phyloP scores from a whole-genome alignment of 106 monocot species.

The Dendrobium chrysotoxum region DNA sequence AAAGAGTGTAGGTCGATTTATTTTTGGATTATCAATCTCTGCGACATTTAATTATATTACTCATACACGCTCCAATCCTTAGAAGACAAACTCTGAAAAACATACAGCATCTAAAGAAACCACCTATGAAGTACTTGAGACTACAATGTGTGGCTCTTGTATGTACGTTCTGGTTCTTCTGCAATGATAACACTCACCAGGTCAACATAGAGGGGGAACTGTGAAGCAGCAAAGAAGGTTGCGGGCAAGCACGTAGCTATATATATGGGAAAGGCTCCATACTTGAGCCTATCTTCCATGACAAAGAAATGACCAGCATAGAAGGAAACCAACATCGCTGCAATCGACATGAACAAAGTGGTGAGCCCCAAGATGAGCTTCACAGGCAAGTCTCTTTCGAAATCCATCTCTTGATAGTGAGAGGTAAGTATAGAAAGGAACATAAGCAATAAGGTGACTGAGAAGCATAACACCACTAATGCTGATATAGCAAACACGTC shows the following conservation, averaged over 20 bases:
- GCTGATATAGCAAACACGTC: conserved; percentile 12
- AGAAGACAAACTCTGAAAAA: neutral
- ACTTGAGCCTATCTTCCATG: conserved; percentile 12
- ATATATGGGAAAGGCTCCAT: conserved; percentile 13
- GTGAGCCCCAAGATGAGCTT: conserved; percentile 10
- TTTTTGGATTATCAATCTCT: neutral
- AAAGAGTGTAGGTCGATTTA: neutral
- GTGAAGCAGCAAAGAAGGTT: conserved; percentile 5
- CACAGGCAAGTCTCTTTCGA: conserved; percentile 2
- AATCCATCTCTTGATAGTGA: conserved; percentile 12
- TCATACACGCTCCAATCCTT: too few relatives aligned
- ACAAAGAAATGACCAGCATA: conserved; percentile 16
- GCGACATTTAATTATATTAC: too few relatives aligned
- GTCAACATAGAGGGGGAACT: conserved; percentile 12
- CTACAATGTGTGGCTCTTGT: neutral
- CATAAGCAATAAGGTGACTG: conserved; percentile 17
- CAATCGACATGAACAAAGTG: conserved; percentile 12
- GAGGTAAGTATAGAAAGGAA: conserved; percentile 27
- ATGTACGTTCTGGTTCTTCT: conserved; percentile 6
- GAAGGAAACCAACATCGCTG: conserved; percentile 12
- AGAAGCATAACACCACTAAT: conserved; percentile 20
- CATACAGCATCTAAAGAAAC: too few relatives aligned
- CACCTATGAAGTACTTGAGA: neutral
- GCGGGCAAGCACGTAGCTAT: neutral
- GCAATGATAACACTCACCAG: conserved; percentile 5